Conservation (phyloP, 805 yeast species). For the Candida silvicultrix region DNA sequence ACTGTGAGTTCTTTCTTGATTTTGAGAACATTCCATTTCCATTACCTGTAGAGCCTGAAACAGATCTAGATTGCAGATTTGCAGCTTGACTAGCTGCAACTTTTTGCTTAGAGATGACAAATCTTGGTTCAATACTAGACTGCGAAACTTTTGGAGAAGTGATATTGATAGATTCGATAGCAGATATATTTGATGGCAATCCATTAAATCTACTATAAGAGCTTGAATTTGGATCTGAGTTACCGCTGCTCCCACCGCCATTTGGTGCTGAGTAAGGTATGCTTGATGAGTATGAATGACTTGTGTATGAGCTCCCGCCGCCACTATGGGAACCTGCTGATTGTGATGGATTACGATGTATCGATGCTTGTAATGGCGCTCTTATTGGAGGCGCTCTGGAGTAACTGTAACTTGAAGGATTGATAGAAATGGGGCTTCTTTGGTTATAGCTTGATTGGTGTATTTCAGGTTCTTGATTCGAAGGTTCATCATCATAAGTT, state of each 20-base stretch:
- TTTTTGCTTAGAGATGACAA: conserved; percentile 75
- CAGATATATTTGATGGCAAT: conserved; percentile 32
- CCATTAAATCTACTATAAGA: conserved; percentile 30
- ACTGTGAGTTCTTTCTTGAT: conserved; percentile 33
- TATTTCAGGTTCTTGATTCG: neutral
- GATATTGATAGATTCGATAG: conserved; percentile 52
- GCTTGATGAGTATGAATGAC: conserved; percentile 32
- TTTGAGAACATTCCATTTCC: conserved; percentile 40
- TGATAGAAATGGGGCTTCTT: conserved; percentile 19
- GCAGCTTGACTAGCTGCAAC: conserved; percentile 31
- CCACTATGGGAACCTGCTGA: conserved; percentile 8
- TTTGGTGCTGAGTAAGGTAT: conserved; percentile 75
- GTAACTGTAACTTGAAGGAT: conserved; percentile 3
- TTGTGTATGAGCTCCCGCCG: conserved; percentile 8
- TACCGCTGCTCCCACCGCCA: conserved; percentile 42
- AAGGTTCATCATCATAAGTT: neutral
- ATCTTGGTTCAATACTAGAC: conserved; percentile 73
- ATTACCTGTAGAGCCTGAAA: conserved; percentile 10
- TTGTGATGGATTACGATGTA: conserved; percentile 21
- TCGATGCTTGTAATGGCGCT: conserved; percentile 22
- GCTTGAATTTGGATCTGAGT: conserved; percentile 20
- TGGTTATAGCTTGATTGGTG: conserved; percentile 7
- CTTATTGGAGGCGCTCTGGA: conserved; percentile 23
- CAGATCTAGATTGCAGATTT: conserved; percentile 14
- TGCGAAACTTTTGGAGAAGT: conserved; percentile 62